Conservation (phyloP, 1,284 basidiomycete species). For the Naganishia liquefaciens region DNA sequence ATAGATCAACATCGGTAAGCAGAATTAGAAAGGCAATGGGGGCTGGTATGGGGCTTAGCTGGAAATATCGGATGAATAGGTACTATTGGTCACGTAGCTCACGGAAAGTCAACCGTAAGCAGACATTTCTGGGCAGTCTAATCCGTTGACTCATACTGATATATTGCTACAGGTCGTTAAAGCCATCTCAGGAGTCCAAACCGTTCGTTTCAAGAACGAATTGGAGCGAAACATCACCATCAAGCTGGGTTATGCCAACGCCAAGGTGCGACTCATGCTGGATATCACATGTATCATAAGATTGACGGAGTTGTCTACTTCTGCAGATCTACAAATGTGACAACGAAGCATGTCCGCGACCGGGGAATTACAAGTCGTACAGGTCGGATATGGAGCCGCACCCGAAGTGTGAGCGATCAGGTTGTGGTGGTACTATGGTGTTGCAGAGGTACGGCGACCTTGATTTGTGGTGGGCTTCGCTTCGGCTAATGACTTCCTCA, state of each 20-base stretch:
- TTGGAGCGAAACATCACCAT: slow-evolving; percentile 98
- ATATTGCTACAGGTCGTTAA: slow-evolving; percentile 66
- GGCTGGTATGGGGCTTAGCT: neutral
- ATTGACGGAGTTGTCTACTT: neutral
- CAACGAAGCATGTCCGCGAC: slow-evolving; percentile 86
- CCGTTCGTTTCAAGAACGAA: slow-evolving; percentile 98
- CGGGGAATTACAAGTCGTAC: slow-evolving; percentile 91
- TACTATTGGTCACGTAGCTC: slow-evolving; percentile 95
- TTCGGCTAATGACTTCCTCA: neutral
- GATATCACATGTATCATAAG: neutral
- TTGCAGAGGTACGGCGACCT: slow-evolving; percentile 62
- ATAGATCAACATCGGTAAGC: slow-evolving; percentile 52
- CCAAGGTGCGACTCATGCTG: slow-evolving; percentile 67
- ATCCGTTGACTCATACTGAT: neutral
- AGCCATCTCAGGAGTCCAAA: slow-evolving; percentile 98
- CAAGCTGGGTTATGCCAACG: slow-evolving; percentile 97
- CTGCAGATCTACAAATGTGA: slow-evolving; percentile 96
- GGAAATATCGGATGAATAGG: slow-evolving; percentile 53
- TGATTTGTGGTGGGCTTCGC: neutral
- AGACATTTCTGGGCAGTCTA: neutral
- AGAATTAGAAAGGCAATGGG: slow-evolving; percentile 3
- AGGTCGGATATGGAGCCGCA: slow-evolving; percentile 90
- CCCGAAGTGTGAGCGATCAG: slow-evolving; percentile 88
- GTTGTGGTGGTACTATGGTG: slow-evolving; percentile 87
- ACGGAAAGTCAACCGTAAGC: slow-evolving; percentile 89